Percentiles rank a stretch among this genome's conserved stretches.
Conservation (phyloP, 2,329 filamentous ascomycete genomes). For the Colletotrichum sp. region DNA sequence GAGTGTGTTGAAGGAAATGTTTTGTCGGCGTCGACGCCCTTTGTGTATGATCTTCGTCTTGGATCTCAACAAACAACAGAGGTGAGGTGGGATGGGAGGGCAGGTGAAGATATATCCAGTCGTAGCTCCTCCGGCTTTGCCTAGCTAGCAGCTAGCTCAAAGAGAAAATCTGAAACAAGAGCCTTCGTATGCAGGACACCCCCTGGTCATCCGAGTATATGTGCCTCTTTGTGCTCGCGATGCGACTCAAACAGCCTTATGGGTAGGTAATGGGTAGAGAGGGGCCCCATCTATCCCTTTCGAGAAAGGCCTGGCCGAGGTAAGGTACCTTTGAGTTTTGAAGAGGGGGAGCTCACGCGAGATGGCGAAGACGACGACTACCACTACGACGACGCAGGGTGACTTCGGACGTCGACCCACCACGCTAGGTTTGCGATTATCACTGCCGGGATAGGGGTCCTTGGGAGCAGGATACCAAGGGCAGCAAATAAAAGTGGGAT, state of each 20-base stretch:
- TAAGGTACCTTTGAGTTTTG: not conserved
- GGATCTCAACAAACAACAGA: not conserved
- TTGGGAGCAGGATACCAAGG: not conserved
- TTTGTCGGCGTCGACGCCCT: conserved; percentile 2
- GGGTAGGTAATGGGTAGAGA: not conserved
- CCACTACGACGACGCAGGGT: not conserved
- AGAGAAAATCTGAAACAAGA: conserved; percentile 18
- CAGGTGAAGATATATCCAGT: conserved; percentile 2
- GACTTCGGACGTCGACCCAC: not conserved
- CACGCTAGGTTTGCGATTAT: not conserved
- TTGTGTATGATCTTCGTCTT: conserved; percentile 4
- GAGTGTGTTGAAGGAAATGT: not conserved
- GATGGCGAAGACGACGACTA: not conserved
- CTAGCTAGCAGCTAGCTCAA: not conserved
- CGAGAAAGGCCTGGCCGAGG: not conserved
- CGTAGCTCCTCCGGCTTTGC: not conserved
- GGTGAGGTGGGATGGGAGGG: not conserved
- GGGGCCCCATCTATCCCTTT: not conserved
- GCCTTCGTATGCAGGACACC: conserved; percentile 4
- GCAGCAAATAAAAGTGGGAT: not conserved
- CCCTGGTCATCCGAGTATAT: not conserved
- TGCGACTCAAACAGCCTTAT: conserved; percentile 20
- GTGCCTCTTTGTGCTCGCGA: not conserved
- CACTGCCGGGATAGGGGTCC: not conserved
- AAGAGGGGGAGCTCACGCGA: not conserved